Evolutionary conservation across 495 filamentous ascomycete genomes (phyloP).

Genomic region (Neohortaea acidophila): DNA sequence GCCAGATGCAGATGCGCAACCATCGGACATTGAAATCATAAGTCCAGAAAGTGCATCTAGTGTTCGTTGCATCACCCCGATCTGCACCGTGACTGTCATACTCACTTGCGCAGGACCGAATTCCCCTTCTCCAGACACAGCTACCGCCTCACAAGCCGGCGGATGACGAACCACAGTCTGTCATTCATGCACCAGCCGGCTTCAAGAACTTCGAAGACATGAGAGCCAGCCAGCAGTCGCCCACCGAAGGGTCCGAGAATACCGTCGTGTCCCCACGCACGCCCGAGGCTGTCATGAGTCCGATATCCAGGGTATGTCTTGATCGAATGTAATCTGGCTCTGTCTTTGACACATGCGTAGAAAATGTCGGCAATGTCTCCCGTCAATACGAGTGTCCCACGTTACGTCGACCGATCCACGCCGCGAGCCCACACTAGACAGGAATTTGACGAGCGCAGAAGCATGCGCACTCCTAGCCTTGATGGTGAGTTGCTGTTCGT

Average conservation of each 20-base stretch:
- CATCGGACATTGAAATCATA: constrained; percentile 19
- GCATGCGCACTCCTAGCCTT: constrained; percentile 40
- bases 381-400: constrained; percentile 45
- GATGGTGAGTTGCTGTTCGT: constrained; percentile 43
- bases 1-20: constrained; percentile 22
- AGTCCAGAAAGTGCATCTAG: constrained; percentile 23
- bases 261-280: constrained; percentile 13
- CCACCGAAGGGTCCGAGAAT: constrained; percentile 16
- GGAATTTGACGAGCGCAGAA: constrained; percentile 45
- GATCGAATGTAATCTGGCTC: too few species aligned
- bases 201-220: constrained; percentile 50
- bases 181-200: constrained; percentile 72
- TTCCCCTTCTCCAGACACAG: constrained; percentile 9
- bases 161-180: constrained; percentile 58
- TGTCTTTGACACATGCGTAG: constrained; percentile 5
- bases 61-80: too few species aligned
- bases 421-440: constrained; percentile 68
- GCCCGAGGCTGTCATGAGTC: constrained; percentile 9
- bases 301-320: constrained; percentile 16
- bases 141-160: not conserved
- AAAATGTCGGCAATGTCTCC: constrained; percentile 14
- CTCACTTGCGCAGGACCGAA: constrained; percentile 9
- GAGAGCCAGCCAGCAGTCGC: constrained; percentile 13
- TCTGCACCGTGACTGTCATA: constrained; percentile 1
- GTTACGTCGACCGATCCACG: constrained; percentile 52